phyloP scores from a whole-genome alignment of 495 filamentous ascomycete species.

The Thermothielavioides terrestris region DNA sequence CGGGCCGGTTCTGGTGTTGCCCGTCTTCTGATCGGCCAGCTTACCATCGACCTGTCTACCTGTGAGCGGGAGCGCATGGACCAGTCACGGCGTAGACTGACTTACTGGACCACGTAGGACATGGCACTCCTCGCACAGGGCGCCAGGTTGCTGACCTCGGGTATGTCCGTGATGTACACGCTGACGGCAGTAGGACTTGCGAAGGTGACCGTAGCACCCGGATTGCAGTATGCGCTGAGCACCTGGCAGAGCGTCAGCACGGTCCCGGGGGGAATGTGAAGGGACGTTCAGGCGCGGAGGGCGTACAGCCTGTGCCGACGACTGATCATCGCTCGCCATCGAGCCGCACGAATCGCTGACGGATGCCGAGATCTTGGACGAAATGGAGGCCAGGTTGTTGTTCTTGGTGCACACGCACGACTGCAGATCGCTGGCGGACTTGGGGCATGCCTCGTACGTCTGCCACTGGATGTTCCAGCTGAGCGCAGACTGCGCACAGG shows the following conservation, averaged over 20 bases:
- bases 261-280: no score
- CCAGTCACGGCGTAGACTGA: no score
- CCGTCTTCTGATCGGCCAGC: background rate
- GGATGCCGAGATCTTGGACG: constrained; percentile 27
- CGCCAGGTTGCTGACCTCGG: constrained; percentile 33
- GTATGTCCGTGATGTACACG: constrained; percentile 40
- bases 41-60: constrained; percentile 28
- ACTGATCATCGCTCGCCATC: constrained; percentile 38
- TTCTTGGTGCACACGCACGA: constrained; percentile 44
- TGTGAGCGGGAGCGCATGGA: constrained; percentile 15
- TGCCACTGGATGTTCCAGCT: constrained; percentile 33
- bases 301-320: constrained; percentile 33
- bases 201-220: constrained; percentile 26
- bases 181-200: constrained; percentile 32
- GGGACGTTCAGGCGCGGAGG: no score
- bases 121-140: constrained; percentile 37
- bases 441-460: constrained; percentile 34
- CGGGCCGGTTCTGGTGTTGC: background rate
- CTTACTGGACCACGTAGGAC: constrained; percentile 32
- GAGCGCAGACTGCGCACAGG: constrained; percentile 36
- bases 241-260: constrained; percentile 8
- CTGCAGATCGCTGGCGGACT: constrained; percentile 32
- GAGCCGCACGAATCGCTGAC: constrained; percentile 34
- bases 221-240: constrained; percentile 40
- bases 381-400: constrained; percentile 35